Base-by-base conservation (phyloP, 495 filamentous ascomycete species). In the Penicillium maclennaniae region DNA sequence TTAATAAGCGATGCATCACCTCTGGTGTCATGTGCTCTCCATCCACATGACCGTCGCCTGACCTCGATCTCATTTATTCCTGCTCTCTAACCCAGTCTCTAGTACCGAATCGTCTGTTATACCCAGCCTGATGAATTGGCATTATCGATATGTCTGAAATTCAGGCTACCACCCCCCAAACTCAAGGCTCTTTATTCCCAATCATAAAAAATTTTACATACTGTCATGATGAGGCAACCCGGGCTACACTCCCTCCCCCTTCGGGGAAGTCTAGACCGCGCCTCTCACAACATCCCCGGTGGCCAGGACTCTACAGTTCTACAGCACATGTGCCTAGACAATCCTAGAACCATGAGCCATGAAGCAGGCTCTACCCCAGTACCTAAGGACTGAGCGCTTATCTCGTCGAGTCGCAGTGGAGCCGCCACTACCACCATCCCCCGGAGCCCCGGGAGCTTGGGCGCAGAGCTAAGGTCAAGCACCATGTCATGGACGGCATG, bases 401-500 rank as follows among this genome's bases (percentile, higher is more conserved):
- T 60, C 56, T 58, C 8, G 53, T 58, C 55, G 51, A 55, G 54
- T 63, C 46, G 43, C 38, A 46, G 45, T 34, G 19, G 42, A 55
- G 53, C 39, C 51, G 45, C 54, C 53, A 53, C 57, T 52, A 56
- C 49, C 62, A 48, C 52, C 53, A 53, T 43, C 56, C 20, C 25
- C 45, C 49, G 26, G 27, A 37, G 56, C 16, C 47, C 16, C 9
- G 38, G 38, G 38, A 60, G 54, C 56, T 54, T 45, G 59, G 45
- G 46, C 45, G 54, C 49, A 57, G 56, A 48, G 45, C 59, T 65
- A 65, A 62, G 60, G 56, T 50, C 50, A 21, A 49, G 36, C 39
- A 59, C 37, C 9, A 60, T 62, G 53, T 58, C 56, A 66, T 62
- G 48, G 36, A 38, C 44, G 38, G 42, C 63, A 56, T 61, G 63